Evolutionary conservation across 2,329 filamentous ascomycete genomes (phyloP), one percentile per base, ranked within the genome.

Genomic region (Didymella pinodella): DNA sequence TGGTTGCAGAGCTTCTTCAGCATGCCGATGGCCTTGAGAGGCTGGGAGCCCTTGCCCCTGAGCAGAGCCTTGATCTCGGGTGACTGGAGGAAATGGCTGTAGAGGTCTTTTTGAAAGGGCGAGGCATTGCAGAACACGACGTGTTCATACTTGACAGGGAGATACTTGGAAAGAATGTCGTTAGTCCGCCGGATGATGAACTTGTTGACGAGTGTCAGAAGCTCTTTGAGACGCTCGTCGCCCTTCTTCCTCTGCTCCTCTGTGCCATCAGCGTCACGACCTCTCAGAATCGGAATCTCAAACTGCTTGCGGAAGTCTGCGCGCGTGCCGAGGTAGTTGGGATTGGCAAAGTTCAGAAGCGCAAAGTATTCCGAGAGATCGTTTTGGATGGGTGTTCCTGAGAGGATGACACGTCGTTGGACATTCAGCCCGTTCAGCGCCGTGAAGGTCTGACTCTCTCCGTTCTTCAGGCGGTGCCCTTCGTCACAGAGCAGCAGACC

Each of bases 1-100:
- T 99, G 95, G 69, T 99, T 99, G 82, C 96, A 99, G 14, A 99
- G 88, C 77, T 99, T 99, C 80, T 99, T 99, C 72, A 99, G 84
- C 67, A 99, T 88, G 45, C 92, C 93, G 76, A 99, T 99, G 7
- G 95, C 95, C 77, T 98, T 98, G 47, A 99, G 84, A 1, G 95
- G 95, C 71, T 98, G 94, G 59, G 93, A 97, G 26, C 93, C 94
- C 78, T 97, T 98, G 61, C 95, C 95, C 65, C 91, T 88, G 34
- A 99, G 85, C 44, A 99, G 82, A 52, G 91, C 93, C 75, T 96
- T 93, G 71, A 99, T 98, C 61, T 96, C 92, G 0, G 95, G 94
- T 60, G 93, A 97, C 48, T 90, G 92, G 77, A 99, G 93, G 77
- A 99, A 99, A 77, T 97, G 92, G 72, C 97, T 97, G 82, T 99